Percentiles rank a stretch among this genome's conserved stretches.
phyloP scores from a whole-genome alignment of 2,329 filamentous ascomycete species.

The Mollisiaceae sp. region DNA sequence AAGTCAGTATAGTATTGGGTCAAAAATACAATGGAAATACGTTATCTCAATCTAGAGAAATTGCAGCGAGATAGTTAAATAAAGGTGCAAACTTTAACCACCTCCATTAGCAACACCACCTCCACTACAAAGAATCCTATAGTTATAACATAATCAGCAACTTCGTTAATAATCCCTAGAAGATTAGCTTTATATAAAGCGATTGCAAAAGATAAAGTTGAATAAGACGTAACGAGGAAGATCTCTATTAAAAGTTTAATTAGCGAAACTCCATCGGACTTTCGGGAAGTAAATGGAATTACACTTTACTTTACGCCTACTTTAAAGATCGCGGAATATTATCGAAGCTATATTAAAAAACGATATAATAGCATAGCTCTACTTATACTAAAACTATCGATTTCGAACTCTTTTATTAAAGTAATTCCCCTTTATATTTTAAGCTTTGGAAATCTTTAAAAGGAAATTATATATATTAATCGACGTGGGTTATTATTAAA shows the following conservation, averaged over 20 bases:
- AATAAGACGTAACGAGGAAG: constrained; percentile 13
- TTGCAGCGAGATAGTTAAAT: constrained; percentile 18
- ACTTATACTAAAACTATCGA: not conserved
- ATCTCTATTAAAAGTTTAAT: constrained; percentile 12
- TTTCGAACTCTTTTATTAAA: not conserved
- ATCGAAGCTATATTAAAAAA: not conserved
- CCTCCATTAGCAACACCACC: constrained; percentile 13
- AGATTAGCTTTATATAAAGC: constrained; percentile 15
- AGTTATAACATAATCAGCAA: constrained; percentile 10
- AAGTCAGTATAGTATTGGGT: constrained; percentile 17
- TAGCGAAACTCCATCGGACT: constrained; percentile 16
- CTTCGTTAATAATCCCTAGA: constrained; percentile 15
- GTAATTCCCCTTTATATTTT: not conserved
- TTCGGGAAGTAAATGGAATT: constrained; percentile 15
- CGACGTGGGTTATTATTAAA: constrained; percentile 1
- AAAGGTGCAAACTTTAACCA: constrained; percentile 8
- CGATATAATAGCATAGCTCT: not conserved
- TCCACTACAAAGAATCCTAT: constrained; percentile 1
- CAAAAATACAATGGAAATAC: constrained; percentile 15
- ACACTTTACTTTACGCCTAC: constrained; percentile 10
- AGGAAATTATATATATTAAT: not conserved
- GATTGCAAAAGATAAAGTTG: constrained; percentile 17
- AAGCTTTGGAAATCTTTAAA: not conserved
- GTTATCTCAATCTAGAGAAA: constrained; percentile 18
- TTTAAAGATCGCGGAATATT: not conserved